Base-by-base conservation (phyloP, 176 grass and related monocot genomes). In the Saccharum officinarum region DNA sequence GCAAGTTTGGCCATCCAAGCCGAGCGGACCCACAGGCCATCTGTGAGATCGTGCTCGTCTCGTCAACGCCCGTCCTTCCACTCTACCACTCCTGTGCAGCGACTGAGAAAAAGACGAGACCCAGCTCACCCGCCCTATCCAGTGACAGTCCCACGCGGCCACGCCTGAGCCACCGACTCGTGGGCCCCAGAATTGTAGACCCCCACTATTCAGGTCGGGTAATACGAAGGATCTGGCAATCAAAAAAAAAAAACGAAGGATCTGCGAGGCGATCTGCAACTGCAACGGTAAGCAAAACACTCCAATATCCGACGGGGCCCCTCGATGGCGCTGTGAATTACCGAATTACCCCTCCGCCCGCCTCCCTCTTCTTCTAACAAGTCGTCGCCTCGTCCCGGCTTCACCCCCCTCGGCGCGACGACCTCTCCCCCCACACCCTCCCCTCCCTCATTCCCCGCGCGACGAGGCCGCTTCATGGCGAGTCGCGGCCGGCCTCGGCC, bases 391-490 rank as follows among this genome's bases (percentile, higher is more conserved):
- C n/a, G n/a, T n/a, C n/a, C n/a, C n/a, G n/a, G n/a, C n/a, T n/a
- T n/a, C n/a, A n/a, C n/a, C 55, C 83, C 80, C 49, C 55, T 50
- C 87, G 71, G 60, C 62, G 77, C 81, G 83, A 83, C 76, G 83
- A 88, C 86, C 86, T 59, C 49, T 67, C 20, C 73, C 44, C 45
- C 36, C 83, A 20, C 1, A 20, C 69, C 78, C 77, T 10, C 76
- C 16, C 34, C 47, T 62, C 23, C 41, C 10, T 26, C 75, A 67
- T 77, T 82, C 83, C 69, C 73, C 83, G 84, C 83, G 73, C 60
- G 68, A 40, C 75, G 61, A 79, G 52, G 46, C 83, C 46, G 46
- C 79, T 70, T 49, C 78, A 99, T 99, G 97, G 90, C 82, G 78
- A 86, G 82, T 30, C 74, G 63, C 22, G 55, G 81, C 82, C 66